Base-by-base conservation (phyloP, 2,329 filamentous ascomycete species). In the Fusarium neocosmosporiellum region DNA sequence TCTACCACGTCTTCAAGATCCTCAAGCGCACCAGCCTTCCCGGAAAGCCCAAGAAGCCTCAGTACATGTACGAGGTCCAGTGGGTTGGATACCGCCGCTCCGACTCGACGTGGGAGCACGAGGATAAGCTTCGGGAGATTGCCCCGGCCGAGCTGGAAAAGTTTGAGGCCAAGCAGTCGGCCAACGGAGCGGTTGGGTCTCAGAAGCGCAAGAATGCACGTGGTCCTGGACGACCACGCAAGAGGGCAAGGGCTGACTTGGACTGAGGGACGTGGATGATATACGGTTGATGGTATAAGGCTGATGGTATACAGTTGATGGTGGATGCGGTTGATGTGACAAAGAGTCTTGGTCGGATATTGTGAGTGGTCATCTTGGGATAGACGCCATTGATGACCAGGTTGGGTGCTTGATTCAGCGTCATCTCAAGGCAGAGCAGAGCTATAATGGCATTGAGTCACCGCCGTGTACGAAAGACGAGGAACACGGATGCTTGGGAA, bases 1-100 rank as follows among this genome's bases (percentile, higher is more conserved):
- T 75, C 16, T 78, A 74, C 55, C 76, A 78, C 61, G 76, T 77
- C 29, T 78, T 78, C 63, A 74, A 66, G 39, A 71, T 78, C 16
- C 69, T 78, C 29, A 77, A 78, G 71, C 74, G 73, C 20, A 70
- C 66, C 9, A 41, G 36, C 13, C 69, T 60, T 4, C 63, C 67
- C 36, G 69, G 59, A 22, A 74, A 67, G 64, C 46, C 63, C 29
- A 75, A 75, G 62, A 66, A 65, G 29, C 34, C 62, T 11, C 63
- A 69, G 43, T 71, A 65, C 57, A 75, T 72, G 69, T 77, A 76
- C 36, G 61, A 77, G 59, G 75, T 78, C 1, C 76, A 78, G 59
- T 78, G 76, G 76, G 75, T 77, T 29, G 76, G 76, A 1, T 78
- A 78, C 61, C 70, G 73, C 24, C 71, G 57, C 27, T 53, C 53